phyloP scores from a whole-genome alignment of 352 stramenopile species.

The Phytophthora europaea region DNA sequence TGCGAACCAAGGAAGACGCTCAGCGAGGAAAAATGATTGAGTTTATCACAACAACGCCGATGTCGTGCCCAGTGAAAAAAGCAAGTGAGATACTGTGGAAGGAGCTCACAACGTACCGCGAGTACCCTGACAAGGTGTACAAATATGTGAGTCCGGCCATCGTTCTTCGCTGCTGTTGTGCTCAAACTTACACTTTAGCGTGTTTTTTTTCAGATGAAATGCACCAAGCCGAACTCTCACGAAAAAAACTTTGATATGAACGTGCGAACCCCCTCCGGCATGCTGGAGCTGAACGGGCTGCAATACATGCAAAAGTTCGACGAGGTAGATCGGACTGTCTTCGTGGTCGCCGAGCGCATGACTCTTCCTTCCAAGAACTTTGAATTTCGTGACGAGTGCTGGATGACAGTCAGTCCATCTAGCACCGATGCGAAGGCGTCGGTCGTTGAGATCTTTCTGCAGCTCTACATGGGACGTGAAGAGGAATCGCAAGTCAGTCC shows the following conservation, averaged over 20 bases:
- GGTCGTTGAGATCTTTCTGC: conserved; percentile 21
- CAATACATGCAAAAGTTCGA: conserved; percentile 42
- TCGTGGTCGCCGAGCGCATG: conserved; percentile 25
- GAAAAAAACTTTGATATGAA: conserved; percentile 38
- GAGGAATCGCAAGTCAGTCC: neutral
- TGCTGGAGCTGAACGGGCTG: conserved; percentile 28
- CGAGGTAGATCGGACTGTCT: conserved; percentile 22
- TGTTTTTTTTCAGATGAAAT: conserved; percentile 17
- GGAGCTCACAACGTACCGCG: conserved; percentile 31
- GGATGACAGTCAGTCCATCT: conserved; percentile 28
- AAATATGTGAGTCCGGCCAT: conserved; percentile 26
- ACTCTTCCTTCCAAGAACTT: conserved; percentile 18
- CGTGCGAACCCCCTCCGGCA: conserved; percentile 13
- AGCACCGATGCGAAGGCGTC: neutral
- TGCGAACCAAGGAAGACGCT: conserved; percentile 25
- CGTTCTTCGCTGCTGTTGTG: neutral
- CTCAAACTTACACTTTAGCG: neutral
- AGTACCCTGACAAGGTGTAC: conserved; percentile 35
- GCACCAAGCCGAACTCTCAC: conserved; percentile 18
- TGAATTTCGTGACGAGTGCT: conserved; percentile 30
- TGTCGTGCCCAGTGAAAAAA: conserved; percentile 28
- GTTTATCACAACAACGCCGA: conserved; percentile 35
- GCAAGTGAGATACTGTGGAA: conserved; percentile 32
- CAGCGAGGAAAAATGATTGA: conserved; percentile 30
- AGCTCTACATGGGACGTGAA: conserved; percentile 32